Evolutionary conservation across 1,284 basidiomycete species (phyloP), one percentile per base, ranked within the genome.

Genomic region (Leccinum fuscescens): DNA sequence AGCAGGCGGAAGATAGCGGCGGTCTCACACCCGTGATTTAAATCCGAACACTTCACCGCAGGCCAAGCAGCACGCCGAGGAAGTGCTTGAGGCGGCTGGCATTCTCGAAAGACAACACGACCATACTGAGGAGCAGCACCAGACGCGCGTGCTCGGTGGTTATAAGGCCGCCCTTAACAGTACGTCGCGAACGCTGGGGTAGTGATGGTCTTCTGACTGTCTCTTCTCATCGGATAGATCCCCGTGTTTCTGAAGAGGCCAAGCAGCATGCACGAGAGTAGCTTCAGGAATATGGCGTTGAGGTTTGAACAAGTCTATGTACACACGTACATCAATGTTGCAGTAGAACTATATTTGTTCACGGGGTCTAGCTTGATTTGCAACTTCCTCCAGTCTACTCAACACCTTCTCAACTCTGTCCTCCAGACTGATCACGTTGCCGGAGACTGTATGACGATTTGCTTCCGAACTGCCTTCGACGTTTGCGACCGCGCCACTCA

Each of bases 401-500:
- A 74, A 44, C 37, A 75, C 61, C 6, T 42, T 62, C 3, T 72
- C 74, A 2, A 75, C 70, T 39, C 72, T 68, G 9, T 69, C 65
- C 33, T 73, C 92, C 33, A 97, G 79, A 24, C 83, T 85, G 33
- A 79, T 76, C 11, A 96, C 87, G 65, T 93, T 90, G 4, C 79
- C 78, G 62, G 85, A 85, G 8, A 96, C 86, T 6, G 90, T 83
- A 9, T 73, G 76, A 61, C 90, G 79, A 68, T 96, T 97, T 56
- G 86, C 86, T 60, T 86, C 82, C 54, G 97, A 72, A 67, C 93
- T 96, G 52, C 77, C 78, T 73, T 92, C 88, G 11, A 98, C 85
- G 17, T 82, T 82, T 14, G 79, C 72, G 1, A 97, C 82, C 0
- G 96, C 88, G 24, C 78, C 77, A 55, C 84, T 77, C 9, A 98